A percentile compares a stretch with the other conserved stretches of the same genome.
Conservation (phyloP, 495 filamentous ascomycete species). For the Daldinia loculata region DNA sequence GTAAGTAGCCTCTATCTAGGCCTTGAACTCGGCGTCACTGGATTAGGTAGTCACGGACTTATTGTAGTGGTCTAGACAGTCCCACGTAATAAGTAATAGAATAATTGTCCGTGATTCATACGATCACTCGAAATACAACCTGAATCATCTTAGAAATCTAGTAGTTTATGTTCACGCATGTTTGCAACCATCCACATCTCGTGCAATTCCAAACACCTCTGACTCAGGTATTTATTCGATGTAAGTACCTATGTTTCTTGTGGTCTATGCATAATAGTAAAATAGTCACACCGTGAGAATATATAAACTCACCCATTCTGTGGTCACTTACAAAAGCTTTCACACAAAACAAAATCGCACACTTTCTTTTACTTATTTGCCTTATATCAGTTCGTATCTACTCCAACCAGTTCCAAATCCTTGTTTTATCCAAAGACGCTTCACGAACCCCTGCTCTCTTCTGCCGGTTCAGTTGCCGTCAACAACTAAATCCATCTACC, state of each 20-base stretch:
- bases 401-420: background rate
- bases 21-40: background rate
- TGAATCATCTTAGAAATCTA: too few relatives aligned
- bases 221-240: too few relatives aligned
- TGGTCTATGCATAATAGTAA: background rate
- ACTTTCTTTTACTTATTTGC: background rate
- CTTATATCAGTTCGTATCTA: background rate
- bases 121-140: too few relatives aligned
- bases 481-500: background rate
- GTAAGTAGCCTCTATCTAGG: too few relatives aligned
- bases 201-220: too few relatives aligned
- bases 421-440: background rate
- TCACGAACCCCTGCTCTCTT: background rate
- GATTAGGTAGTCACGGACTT: background rate
- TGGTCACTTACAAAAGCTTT: background rate
- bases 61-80: too few relatives aligned
- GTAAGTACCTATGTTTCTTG: too few relatives aligned
- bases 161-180: too few relatives aligned
- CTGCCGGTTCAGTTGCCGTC: background rate
- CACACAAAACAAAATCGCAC: background rate
- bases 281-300: background rate
- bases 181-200: too few relatives aligned
- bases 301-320: background rate
- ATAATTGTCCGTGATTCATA: too few relatives aligned
- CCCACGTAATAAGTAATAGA: too few relatives aligned